Percentiles rank a stretch among this genome's conserved stretches.
phyloP scores from a whole-genome alignment of 1,284 basidiomycete genomes.

The Rhodotorula sp. region DNA sequence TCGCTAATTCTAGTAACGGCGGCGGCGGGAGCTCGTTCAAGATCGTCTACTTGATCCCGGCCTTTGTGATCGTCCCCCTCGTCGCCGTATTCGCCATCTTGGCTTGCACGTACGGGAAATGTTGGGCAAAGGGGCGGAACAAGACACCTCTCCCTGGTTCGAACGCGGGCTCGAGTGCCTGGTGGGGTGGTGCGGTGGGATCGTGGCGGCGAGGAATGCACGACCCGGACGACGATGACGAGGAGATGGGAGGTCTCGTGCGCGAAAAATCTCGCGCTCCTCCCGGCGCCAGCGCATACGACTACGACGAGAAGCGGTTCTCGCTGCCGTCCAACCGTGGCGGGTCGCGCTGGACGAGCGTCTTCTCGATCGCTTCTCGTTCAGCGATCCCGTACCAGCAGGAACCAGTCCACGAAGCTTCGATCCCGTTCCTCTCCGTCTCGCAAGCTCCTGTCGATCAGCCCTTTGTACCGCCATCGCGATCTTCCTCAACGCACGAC shows the following conservation, averaged over 20 bases:
- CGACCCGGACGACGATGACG: not conserved
- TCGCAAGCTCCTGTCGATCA: constrained; percentile 13
- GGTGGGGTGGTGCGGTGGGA: constrained; percentile 8
- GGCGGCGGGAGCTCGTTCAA: constrained; percentile 17
- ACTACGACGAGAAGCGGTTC: constrained; percentile 1
- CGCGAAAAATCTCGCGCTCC: constrained; percentile 4
- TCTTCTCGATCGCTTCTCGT: constrained; percentile 1
- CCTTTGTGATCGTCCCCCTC: constrained; percentile 33
- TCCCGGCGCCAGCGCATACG: not conserved
- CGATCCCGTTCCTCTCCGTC: constrained; percentile 24
- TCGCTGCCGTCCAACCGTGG: not conserved
- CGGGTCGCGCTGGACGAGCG: constrained; percentile 11
- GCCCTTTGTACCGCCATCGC: constrained; percentile 27
- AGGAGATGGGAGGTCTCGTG: constrained; percentile 29
- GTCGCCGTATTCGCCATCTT: constrained; percentile 14
- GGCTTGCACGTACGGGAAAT: constrained; percentile 26
- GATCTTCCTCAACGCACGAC: constrained; percentile 11
- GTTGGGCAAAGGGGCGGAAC: constrained; percentile 17
- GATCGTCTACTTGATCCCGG: constrained; percentile 34
- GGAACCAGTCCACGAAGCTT: no score
- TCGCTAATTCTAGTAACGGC: not conserved
- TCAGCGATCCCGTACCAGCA: not conserved
- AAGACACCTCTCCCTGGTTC: not conserved
- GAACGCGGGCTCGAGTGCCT: not conserved
- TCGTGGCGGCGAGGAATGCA: constrained; percentile 4